Conservation (phyloP, 441 rosid species). For the Bruguiera hainesii region DNA sequence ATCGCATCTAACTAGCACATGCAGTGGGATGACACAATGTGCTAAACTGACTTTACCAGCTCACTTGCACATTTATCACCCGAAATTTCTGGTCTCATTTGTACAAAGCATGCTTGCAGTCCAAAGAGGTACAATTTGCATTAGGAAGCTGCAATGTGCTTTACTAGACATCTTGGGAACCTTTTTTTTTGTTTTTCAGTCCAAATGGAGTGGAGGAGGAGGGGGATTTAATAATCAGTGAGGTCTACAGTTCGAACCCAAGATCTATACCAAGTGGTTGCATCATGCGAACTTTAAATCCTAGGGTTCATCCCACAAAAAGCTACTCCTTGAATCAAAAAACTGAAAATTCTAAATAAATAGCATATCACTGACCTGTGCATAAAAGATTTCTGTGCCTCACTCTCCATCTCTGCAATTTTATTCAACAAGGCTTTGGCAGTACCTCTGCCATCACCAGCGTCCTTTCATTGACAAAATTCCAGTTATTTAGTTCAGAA, state of each 20-base stretch:
- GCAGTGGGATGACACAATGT: no score
- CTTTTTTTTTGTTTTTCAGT: no score
- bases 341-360: neutral
- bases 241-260: no score
- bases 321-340: neutral
- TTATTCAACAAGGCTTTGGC: conserved; percentile 70
- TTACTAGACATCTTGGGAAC: neutral
- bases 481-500: conserved; percentile 13
- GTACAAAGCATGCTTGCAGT: no score
- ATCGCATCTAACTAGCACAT: no score
- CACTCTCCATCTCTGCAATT: conserved; percentile 80
- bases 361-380: conserved; percentile 65
- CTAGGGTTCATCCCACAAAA: neutral
- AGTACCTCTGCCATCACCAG: conserved; percentile 81
- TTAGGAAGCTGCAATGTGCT: no score
- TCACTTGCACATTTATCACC: no score
- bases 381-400: conserved; percentile 99
- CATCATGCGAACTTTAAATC: neutral
- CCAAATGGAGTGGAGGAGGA: no score
- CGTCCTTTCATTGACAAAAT: conserved; percentile 44
- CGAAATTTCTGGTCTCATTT: no score
- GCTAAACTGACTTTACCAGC: no score
- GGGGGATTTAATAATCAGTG: no score
- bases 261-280: neutral
- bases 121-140: no score